These are phyloP conservation scores for Neoboletus magnificus DNA, from an alignment of 768 basidiomycete species.

Conservation along the genomic window DNA sequence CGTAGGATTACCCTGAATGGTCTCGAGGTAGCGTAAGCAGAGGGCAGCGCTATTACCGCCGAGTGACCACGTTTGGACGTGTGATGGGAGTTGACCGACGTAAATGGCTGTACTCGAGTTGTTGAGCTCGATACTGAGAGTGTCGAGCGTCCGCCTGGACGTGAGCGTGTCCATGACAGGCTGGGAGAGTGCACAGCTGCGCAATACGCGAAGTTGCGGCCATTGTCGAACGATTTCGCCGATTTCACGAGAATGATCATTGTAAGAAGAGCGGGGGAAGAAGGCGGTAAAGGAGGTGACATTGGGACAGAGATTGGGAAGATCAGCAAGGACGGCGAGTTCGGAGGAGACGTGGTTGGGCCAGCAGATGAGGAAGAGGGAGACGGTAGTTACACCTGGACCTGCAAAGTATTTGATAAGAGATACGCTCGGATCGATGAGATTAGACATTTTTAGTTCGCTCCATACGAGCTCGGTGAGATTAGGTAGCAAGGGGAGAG, in stretches of 20 bases:
- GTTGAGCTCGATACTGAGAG: slow-evolving; percentile 28
- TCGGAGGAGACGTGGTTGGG: slow-evolving; percentile 22
- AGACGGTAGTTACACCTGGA: slow-evolving; percentile 16
- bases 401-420: slow-evolving; percentile 26
- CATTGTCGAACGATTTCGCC: slow-evolving; percentile 22
- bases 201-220: slow-evolving; percentile 16
- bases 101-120: slow-evolving; percentile 20
- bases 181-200: slow-evolving; percentile 21
- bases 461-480: slow-evolving; percentile 25
- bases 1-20: slow-evolving; percentile 14
- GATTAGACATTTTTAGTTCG: slow-evolving; percentile 22
- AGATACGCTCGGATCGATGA: slow-evolving; percentile 22
- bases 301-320: slow-evolving; percentile 24
- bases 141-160: slow-evolving; percentile 10
- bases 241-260: slow-evolving; percentile 25
- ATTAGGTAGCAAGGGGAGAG: slow-evolving; percentile 25
- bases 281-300: slow-evolving; percentile 24
- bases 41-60: slow-evolving; percentile 22
- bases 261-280: slow-evolving; percentile 27
- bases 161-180: slow-evolving; percentile 18
- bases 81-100: slow-evolving; percentile 16
- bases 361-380: slow-evolving; percentile 24
- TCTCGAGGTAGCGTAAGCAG: slow-evolving; percentile 21
- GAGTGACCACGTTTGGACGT: slow-evolving; percentile 20
- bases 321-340: slow-evolving; percentile 16